These are phyloP conservation scores for Cucurbitaria berberidis DNA, from an alignment of 2,329 filamentous ascomycete genomes.

Conservation along the genomic window DNA sequence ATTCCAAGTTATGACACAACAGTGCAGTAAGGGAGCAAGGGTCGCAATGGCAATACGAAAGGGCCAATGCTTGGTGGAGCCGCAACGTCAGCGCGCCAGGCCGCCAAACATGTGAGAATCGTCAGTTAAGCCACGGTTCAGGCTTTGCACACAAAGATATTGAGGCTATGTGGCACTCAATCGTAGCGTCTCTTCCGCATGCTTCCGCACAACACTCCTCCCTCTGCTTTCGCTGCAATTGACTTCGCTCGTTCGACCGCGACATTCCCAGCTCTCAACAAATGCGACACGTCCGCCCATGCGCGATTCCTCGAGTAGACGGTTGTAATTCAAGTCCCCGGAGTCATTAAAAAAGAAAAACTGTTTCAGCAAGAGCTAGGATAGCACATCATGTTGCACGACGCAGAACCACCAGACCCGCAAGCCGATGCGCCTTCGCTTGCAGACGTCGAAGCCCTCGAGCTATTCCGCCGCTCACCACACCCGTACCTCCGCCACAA, in stretches of 20 bases:
- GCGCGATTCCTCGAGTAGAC: neutral
- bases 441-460: conserved; percentile 38
- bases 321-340: neutral
- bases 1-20: neutral
- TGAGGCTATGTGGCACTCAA: conserved; percentile 23
- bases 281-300: conserved; percentile 5
- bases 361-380: neutral
- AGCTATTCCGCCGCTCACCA: conserved; percentile 47
- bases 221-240: conserved; percentile 10
- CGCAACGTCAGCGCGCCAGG: conserved; percentile 41
- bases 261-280: conserved; percentile 11
- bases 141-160: conserved; percentile 13
- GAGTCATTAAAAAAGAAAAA: neutral
- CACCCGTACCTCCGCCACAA: conserved; percentile 47
- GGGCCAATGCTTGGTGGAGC: conserved; percentile 15
- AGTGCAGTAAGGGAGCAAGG: neutral
- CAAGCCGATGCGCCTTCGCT: conserved; percentile 25
- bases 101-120: conserved; percentile 37
- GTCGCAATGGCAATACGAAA: neutral
- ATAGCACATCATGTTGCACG: conserved; percentile 10
- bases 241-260: conserved; percentile 4
- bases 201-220: neutral
- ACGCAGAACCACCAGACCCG: conserved; percentile 18
- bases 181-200: conserved; percentile 3
- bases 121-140: conserved; percentile 13